These are phyloP conservation scores for Diatrype stigma DNA, from an alignment of 2,329 filamentous ascomycete genomes.

Conservation along the genomic window DNA sequence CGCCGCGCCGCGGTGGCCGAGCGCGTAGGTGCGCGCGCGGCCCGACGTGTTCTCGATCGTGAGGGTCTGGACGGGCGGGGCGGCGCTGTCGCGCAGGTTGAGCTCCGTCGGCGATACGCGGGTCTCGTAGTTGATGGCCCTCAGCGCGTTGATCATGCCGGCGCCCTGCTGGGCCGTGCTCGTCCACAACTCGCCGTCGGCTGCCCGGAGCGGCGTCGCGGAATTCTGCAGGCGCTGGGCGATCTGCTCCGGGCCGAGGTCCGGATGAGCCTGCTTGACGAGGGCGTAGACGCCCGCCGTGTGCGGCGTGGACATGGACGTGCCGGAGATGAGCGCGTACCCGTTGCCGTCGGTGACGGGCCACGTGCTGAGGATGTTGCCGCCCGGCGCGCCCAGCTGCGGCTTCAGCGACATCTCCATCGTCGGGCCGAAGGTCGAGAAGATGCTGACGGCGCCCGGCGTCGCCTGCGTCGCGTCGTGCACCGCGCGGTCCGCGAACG, in stretches of 20 bases:
- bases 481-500: neutral
- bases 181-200: slow-evolving; percentile 18
- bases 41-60: slow-evolving; percentile 16
- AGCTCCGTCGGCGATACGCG: slow-evolving; percentile 15
- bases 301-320: slow-evolving; percentile 31
- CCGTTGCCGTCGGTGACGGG: slow-evolving; percentile 18
- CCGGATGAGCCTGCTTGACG: slow-evolving; percentile 5
- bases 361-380: slow-evolving; percentile 29
- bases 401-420: slow-evolving; percentile 19
- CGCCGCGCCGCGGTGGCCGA: slow-evolving; percentile 13
- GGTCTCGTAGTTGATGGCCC: slow-evolving; percentile 18
- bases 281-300: slow-evolving; percentile 27
- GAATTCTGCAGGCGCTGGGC: slow-evolving; percentile 23
- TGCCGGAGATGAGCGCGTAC: slow-evolving; percentile 27
- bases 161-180: slow-evolving; percentile 28
- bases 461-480: neutral
- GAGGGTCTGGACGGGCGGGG: slow-evolving; percentile 8
- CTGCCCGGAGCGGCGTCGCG: slow-evolving; percentile 19
- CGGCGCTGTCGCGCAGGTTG: slow-evolving; percentile 4
- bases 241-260: slow-evolving; percentile 17
- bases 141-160: slow-evolving; percentile 26
- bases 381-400: slow-evolving; percentile 27
- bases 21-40: slow-evolving; percentile 11
- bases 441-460: neutral
- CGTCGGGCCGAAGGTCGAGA: neutral